These are phyloP conservation scores for Syzygium jambos DNA, from an alignment of 345 rosid species.

Conservation along the genomic window DNA sequence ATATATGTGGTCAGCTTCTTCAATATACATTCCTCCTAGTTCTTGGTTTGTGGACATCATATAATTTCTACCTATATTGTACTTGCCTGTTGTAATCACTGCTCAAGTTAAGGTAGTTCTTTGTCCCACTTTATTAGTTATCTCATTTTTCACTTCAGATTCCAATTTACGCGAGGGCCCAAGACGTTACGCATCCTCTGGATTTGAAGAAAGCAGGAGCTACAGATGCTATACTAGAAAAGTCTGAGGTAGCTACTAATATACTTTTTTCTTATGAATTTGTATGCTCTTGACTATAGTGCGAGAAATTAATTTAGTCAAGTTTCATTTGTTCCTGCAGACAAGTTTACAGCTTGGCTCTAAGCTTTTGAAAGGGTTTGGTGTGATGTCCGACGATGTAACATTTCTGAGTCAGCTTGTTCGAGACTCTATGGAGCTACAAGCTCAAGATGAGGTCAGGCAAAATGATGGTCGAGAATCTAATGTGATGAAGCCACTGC, in stretches of 20 bases:
- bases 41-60: neutral
- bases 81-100: neutral
- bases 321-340: slow-evolving; percentile 24
- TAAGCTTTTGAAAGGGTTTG: slow-evolving; percentile 78
- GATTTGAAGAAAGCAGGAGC: slow-evolving; percentile 92
- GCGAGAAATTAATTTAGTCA: neutral
- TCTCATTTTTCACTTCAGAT: slow-evolving; percentile 30
- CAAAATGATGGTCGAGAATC: slow-evolving; percentile 25
- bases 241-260: slow-evolving; percentile 54
- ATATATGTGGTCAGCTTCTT: neutral
- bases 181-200: slow-evolving; percentile 72
- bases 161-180: slow-evolving; percentile 89
- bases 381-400: slow-evolving; percentile 97
- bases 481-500: slow-evolving; percentile 42
- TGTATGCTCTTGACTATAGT: neutral
- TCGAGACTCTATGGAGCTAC: slow-evolving; percentile 80
- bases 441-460: slow-evolving; percentile 51
- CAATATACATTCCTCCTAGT: neutral
- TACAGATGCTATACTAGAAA: slow-evolving; percentile 87
- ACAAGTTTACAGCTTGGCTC: slow-evolving; percentile 93
- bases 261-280: neutral
- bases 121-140: neutral
- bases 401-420: slow-evolving; percentile 62
- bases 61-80: neutral
- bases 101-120: neutral